Percentiles rank a stretch among this genome's conserved stretches.
Evolutionary conservation across 75 land plant genomes (phyloP).

Genomic region (Pinus tabuliformis): DNA sequence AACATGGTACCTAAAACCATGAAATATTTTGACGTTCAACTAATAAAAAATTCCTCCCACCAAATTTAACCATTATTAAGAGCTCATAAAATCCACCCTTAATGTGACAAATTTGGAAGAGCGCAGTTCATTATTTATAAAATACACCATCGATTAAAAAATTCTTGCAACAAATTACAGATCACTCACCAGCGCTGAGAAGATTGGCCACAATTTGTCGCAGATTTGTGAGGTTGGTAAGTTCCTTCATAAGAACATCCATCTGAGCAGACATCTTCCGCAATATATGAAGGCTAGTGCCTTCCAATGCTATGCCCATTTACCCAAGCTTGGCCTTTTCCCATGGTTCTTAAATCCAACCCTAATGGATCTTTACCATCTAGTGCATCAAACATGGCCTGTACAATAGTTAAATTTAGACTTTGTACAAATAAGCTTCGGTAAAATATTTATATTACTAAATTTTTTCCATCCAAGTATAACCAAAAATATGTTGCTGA

Average conservation of each 20-base stretch:
- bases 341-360: conserved; percentile 79
- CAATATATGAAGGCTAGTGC: conserved; percentile 74
- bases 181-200: conserved; percentile 81
- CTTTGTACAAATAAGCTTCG: not conserved
- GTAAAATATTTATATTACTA: not conserved
- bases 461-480: not conserved
- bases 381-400: conserved; percentile 82
- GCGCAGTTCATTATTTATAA: not conserved
- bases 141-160: not conserved
- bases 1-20: conserved; percentile 64
- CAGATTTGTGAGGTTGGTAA: conserved; percentile 56
- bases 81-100: not conserved
- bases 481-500: not conserved
- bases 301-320: conserved; percentile 85
- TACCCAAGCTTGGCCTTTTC: conserved; percentile 92
- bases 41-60: not conserved
- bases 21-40: not conserved
- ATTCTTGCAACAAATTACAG: not conserved
- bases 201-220: conserved; percentile 60
- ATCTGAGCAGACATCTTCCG: conserved; percentile 29
- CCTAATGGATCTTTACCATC: conserved; percentile 71
- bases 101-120: not conserved
- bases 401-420: not conserved
- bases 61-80: not conserved
- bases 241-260: conserved; percentile 66